These are phyloP conservation scores for Tolypocladium ophioglossoides DNA, from an alignment of 2,329 filamentous ascomycete species.

Conservation along the genomic window DNA sequence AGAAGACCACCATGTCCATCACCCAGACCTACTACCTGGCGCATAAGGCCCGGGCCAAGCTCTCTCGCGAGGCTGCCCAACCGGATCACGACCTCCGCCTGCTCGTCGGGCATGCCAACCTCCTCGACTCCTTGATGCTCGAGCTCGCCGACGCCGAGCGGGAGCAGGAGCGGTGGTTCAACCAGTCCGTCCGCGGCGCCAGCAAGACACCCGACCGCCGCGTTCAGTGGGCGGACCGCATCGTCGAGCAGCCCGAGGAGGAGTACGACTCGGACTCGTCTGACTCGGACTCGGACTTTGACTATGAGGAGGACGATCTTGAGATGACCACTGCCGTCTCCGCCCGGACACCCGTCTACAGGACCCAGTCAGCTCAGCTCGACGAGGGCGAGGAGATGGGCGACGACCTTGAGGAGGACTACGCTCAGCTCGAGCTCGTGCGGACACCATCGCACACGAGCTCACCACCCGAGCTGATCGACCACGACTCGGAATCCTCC, in stretches of 20 bases:
- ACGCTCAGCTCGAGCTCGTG: constrained; percentile 54
- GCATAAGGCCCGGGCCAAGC: constrained; percentile 93
- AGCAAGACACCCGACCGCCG: constrained; percentile 53
- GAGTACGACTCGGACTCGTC: constrained; percentile 46
- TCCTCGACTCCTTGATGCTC: constrained; percentile 92
- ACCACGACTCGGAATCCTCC: constrained; percentile 58
- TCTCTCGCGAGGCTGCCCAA: constrained; percentile 80
- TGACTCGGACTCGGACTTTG: constrained; percentile 32
- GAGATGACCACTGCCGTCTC: constrained; percentile 42
- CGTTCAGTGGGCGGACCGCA: constrained; percentile 78
- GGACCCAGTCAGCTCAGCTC: constrained; percentile 8
- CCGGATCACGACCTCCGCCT: constrained; percentile 90
- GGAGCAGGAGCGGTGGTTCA: constrained; percentile 97
- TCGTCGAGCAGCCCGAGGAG: constrained; percentile 63
- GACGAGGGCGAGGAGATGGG: constrained; percentile 36
- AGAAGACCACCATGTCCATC: constrained; percentile 92
- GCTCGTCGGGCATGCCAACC: constrained; percentile 95
- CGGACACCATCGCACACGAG: constrained; percentile 56
- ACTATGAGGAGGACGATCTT: constrained; percentile 48
- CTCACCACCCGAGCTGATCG: constrained; percentile 60
- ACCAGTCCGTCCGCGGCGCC: constrained; percentile 79
- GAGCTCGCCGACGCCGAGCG: constrained; percentile 84
- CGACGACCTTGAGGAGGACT: constrained; percentile 53
- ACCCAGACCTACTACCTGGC: constrained; percentile 98
- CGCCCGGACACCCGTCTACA: constrained; percentile 34